phyloP scores from a whole-genome alignment of 129 eudicot genomes.

The Centella asiatica region DNA sequence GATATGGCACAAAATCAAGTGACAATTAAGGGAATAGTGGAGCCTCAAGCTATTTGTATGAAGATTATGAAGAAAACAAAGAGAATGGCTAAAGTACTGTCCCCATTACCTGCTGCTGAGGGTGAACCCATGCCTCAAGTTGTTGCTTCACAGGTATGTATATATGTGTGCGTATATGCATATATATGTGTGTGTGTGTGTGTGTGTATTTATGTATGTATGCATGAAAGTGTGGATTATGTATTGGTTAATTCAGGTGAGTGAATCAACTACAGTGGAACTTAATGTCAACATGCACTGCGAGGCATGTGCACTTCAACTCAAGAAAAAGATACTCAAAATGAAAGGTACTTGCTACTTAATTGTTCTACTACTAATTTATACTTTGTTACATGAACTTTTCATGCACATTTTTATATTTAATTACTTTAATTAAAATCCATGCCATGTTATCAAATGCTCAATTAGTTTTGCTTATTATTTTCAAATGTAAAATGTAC shows the following conservation, averaged over 20 bases:
- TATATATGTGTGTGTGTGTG: neutral
- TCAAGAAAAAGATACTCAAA: constrained; percentile 83
- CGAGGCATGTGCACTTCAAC: constrained; percentile 84
- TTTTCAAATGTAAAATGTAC: no score
- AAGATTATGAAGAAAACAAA: constrained; percentile 67
- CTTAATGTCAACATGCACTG: constrained; percentile 92
- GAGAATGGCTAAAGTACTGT: constrained; percentile 72
- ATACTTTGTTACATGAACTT: no score
- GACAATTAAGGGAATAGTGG: constrained; percentile 85
- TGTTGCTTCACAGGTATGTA: constrained; percentile 57
- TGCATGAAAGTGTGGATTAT: neutral
- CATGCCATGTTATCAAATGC: no score
- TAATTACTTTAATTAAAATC: no score
- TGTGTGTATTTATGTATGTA: neutral
- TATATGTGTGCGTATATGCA: neutral
- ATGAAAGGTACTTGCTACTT: constrained; percentile 99
- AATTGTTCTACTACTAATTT: no score
- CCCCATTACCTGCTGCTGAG: constrained; percentile 80
- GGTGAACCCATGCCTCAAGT: constrained; percentile 77
- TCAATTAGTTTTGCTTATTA: no score
- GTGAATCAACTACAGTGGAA: constrained; percentile 62
- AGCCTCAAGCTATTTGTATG: constrained; percentile 75
- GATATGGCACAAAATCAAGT: constrained; percentile 77
- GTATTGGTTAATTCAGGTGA: constrained; percentile 31
- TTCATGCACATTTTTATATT: no score